A percentile compares a stretch with the other conserved stretches of the same genome.
Conservation (phyloP, 495 filamentous ascomycete species). For the Penicillium roqueforti region DNA sequence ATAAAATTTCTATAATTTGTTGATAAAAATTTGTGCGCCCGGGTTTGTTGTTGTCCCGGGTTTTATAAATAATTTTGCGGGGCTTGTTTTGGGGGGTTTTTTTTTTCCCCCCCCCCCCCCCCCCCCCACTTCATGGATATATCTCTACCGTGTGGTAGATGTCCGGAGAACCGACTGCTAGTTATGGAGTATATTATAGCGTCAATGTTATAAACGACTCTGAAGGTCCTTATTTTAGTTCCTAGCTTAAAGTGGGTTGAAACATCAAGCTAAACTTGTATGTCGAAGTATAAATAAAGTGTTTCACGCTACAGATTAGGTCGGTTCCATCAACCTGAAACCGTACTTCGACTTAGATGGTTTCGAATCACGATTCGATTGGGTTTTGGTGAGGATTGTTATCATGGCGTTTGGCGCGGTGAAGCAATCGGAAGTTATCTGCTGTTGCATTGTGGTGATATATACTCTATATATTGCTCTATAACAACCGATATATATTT, state of each 20-base stretch:
- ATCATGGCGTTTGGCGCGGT: background rate
- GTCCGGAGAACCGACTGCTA: background rate
- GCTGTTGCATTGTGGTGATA: background rate
- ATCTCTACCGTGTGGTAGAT: background rate
- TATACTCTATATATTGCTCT: background rate
- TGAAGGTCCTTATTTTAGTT: background rate
- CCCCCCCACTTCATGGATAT: background rate
- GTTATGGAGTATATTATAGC: background rate
- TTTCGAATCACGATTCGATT: background rate
- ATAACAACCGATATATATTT: background rate
- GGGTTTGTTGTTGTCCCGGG: too few relatives aligned
- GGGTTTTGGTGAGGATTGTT: background rate
- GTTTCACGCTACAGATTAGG: background rate
- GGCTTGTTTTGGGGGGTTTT: too few relatives aligned
- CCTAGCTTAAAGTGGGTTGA: background rate
- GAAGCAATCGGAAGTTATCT: background rate
- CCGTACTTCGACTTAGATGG: background rate
- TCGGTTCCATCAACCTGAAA: background rate
- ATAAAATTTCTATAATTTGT: too few relatives aligned
- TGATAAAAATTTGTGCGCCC: too few relatives aligned
- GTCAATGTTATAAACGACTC: background rate
- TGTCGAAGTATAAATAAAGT: too few relatives aligned
- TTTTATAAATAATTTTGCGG: too few relatives aligned
- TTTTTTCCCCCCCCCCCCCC: too few relatives aligned
- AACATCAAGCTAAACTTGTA: too few relatives aligned